Evolutionary conservation across 1,284 basidiomycete genomes (phyloP), one percentile per base, ranked within the genome.

Genomic region (Naganishia liquefaciens): DNA sequence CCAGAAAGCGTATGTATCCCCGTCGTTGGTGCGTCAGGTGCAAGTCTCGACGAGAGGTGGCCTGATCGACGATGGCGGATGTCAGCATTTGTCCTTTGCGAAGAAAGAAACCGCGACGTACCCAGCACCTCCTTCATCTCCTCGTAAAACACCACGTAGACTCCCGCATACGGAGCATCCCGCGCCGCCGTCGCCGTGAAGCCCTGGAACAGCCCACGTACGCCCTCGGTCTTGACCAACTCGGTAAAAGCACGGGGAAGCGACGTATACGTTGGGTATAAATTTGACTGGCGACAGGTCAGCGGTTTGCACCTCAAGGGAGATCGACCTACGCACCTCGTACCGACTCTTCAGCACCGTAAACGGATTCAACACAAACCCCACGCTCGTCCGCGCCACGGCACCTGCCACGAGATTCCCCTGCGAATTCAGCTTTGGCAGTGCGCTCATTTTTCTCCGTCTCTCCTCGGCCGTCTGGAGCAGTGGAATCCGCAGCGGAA

Each of bases 331-430:
- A 42, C 87, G 53, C 64, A 89, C 93, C 85, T 99, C 95, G 70
- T 89, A 96, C 15, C 95, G 85, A 25, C 95, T 91, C 79, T 99
- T 99, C 64, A 99, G 80, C 15, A 99, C 87, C 0, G 95, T 91
- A 70, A 99, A 87, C 0, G 95, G 96, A 75, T 95, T 98, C 66
- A 99, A 75, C 0, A 94, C 68, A 72, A 97, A 88, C 0, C 95
- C 95, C 0, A 98, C 90, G 0, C 82, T 82, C 13, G 93, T 88
- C 53, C 96, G 85, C 0, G 91, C 87, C 3, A 89, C 84, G 0
- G 93, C 94, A 1, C 95, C 95, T 0, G 95, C 89, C 13, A 96
- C 63, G 2, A 99, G 82, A 77, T 99, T 98, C 0, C 94, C 95
- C 66, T 86, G 82, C 47, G 80, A 84, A 0, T 87, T 88, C 6